Percentiles rank a stretch among this genome's conserved stretches.
These are phyloP conservation scores for Lichtheimia ornata DNA, from an alignment of 371 early-diverging fungal species.

Conservation along the genomic window DNA sequence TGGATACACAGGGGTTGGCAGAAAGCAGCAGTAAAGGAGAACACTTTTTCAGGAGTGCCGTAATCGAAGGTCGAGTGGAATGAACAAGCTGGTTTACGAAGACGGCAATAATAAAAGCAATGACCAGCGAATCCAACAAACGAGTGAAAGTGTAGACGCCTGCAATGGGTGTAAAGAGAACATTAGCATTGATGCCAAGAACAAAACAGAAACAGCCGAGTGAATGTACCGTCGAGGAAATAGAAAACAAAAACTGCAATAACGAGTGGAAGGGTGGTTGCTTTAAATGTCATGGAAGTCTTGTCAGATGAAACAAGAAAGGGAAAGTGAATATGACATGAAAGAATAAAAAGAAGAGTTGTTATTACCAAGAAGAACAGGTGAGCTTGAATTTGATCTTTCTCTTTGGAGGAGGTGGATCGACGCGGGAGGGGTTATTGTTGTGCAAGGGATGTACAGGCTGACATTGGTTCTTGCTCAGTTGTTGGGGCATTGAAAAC, in stretches of 20 bases:
- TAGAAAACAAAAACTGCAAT: conserved; percentile 5
- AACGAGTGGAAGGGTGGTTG: conserved; percentile 9
- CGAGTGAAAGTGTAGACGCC: conserved; percentile 15
- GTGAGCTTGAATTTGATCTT: too few relatives aligned
- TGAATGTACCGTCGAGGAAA: conserved; percentile 4
- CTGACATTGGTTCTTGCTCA: not conserved
- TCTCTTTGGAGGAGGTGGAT: too few relatives aligned
- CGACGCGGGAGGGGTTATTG: too few relatives aligned
- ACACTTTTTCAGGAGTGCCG: too few relatives aligned
- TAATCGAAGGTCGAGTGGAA: not conserved
- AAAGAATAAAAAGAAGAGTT: not conserved
- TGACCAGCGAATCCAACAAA: conserved; percentile 13
- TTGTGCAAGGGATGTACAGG: too few relatives aligned
- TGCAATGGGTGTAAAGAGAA: not conserved
- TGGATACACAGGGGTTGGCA: too few relatives aligned
- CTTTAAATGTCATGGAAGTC: not conserved
- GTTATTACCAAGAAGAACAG: not conserved
- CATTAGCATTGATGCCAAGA: not conserved
- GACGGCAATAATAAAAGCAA: conserved; percentile 6
- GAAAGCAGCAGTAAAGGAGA: too few relatives aligned
- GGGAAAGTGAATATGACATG: not conserved
- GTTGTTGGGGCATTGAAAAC: conserved; percentile 30
- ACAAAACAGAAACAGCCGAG: not conserved
- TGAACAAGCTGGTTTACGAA: conserved; percentile 3
- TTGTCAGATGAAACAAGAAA: not conserved